These are phyloP conservation scores for Fusarium dlaminii DNA, from an alignment of 2,329 filamentous ascomycete species.

Conservation along the genomic window DNA sequence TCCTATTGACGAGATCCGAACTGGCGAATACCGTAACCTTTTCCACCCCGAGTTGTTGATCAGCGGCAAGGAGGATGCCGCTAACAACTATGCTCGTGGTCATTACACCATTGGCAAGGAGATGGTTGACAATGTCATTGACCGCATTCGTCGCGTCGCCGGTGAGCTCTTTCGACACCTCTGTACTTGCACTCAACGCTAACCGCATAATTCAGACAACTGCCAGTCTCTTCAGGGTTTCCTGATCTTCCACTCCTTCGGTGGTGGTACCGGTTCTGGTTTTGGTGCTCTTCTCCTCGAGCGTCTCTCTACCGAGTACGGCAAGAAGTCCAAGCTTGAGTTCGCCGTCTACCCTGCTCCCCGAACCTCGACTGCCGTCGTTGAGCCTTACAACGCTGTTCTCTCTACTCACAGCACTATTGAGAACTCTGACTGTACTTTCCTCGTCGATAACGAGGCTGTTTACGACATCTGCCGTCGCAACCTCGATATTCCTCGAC, in stretches of 20 bases:
- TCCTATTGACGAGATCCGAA: constrained; percentile 78
- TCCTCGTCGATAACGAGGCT: constrained; percentile 79
- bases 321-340: constrained; percentile 82
- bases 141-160: constrained; percentile 74
- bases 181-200: constrained; percentile 18
- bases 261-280: constrained; percentile 76
- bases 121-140: constrained; percentile 76
- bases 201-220: constrained; percentile 63
- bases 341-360: constrained; percentile 78
- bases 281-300: constrained; percentile 78
- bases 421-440: constrained; percentile 82
- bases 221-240: constrained; percentile 78
- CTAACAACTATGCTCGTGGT: constrained; percentile 81
- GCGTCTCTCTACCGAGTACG: constrained; percentile 77
- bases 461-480: constrained; percentile 80
- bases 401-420: constrained; percentile 80
- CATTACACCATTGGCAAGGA: constrained; percentile 83
- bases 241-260: constrained; percentile 79
- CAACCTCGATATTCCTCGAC: constrained; percentile 75
- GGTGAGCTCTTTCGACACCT: constrained; percentile 56
- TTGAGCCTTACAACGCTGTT: constrained; percentile 79
- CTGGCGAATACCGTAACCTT: constrained; percentile 72
- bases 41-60: constrained; percentile 79
- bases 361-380: constrained; percentile 74
- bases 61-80: constrained; percentile 79